A percentile compares a stretch with the other conserved stretches of the same genome.
Conservation (phyloP, 106 monocot species). For the Dioscorea alata region DNA sequence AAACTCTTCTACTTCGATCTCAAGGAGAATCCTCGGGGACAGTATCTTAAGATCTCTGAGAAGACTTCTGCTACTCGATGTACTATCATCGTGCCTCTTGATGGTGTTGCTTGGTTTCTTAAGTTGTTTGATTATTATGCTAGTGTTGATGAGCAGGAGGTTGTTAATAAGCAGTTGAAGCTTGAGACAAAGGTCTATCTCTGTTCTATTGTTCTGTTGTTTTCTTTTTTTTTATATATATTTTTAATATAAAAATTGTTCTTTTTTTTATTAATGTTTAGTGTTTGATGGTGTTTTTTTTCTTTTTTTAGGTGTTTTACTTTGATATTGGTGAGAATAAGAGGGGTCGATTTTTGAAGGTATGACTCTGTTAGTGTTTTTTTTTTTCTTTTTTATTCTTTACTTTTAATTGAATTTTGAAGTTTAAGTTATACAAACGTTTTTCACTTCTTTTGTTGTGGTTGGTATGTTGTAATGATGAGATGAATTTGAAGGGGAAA, state of each 20-base stretch:
- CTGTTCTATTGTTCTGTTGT: not conserved
- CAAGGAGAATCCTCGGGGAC: slow-evolving; percentile 80
- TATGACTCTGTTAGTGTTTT: slow-evolving; percentile 10
- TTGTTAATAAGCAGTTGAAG: slow-evolving; percentile 76
- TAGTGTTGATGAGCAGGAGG: slow-evolving; percentile 53
- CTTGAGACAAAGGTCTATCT: slow-evolving; percentile 70
- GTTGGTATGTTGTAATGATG: no score
- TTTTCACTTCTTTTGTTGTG: no score
- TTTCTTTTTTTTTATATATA: slow-evolving; percentile 1
- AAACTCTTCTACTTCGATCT: slow-evolving; percentile 95
- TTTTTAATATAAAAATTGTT: not conserved
- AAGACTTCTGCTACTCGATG: slow-evolving; percentile 85
- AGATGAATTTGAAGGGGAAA: no score
- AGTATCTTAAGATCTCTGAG: slow-evolving; percentile 94
- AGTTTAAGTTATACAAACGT: no score
- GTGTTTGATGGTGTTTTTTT: not conserved
- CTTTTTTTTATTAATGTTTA: slow-evolving; percentile 5
- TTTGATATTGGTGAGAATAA: slow-evolving; percentile 88
- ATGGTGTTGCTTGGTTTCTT: slow-evolving; percentile 73
- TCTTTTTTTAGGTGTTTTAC: slow-evolving; percentile 72
- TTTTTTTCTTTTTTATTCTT: no score
- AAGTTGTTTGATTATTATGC: slow-evolving; percentile 66
- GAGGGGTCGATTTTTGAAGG: slow-evolving; percentile 90
- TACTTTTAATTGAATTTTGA: no score
- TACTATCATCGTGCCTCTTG: slow-evolving; percentile 77